Conservation (phyloP, 2,329 filamentous ascomycete genomes). For the Alternaria sp. region DNA sequence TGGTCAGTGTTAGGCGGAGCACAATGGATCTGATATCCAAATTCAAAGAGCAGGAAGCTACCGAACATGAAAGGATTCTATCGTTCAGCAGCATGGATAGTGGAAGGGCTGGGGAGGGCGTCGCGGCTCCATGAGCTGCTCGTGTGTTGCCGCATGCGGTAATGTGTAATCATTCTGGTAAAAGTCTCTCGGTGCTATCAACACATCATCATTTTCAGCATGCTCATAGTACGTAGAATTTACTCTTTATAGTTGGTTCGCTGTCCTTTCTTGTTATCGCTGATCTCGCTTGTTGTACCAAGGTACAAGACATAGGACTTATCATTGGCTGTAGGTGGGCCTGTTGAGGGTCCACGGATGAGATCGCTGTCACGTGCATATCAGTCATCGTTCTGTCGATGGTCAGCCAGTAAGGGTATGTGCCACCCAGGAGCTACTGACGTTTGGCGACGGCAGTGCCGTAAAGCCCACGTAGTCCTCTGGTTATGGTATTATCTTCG, state of each 20-base stretch:
- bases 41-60: conserved; percentile 48
- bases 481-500: neutral
- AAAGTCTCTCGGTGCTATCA: neutral
- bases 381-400: neutral
- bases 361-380: neutral
- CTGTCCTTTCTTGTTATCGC: neutral
- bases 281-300: neutral
- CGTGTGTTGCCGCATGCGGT: neutral
- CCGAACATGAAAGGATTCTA: conserved; percentile 45
- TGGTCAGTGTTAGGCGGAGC: conserved; percentile 50
- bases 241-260: neutral
- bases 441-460: neutral
- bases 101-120: conserved; percentile 1
- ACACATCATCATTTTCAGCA: neutral
- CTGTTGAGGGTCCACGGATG: neutral
- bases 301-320: neutral
- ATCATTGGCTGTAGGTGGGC: neutral
- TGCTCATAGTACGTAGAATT: neutral
- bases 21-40: conserved; percentile 53
- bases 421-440: neutral
- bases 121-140: conserved; percentile 9
- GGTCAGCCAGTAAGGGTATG: neutral
- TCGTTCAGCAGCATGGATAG: conserved; percentile 30
- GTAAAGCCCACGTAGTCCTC: neutral
- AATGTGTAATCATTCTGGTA: neutral